Conservation (phyloP, 345 rosid genomes). For the Citrus glauca region DNA sequence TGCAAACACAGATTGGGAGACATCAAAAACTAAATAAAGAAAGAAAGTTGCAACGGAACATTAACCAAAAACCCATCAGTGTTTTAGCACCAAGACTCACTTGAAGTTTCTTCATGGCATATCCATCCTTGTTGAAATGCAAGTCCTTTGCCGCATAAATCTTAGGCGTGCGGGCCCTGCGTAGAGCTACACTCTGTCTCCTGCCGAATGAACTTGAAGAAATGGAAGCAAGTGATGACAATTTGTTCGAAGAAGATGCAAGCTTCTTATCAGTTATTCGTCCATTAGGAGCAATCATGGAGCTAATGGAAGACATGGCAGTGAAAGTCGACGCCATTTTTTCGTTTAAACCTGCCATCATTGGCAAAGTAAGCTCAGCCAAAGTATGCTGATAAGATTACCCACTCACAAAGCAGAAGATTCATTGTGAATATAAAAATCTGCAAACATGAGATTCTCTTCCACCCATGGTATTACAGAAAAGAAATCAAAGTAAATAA, state of each 20-base stretch:
- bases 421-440: background rate
- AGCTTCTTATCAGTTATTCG: conserved; percentile 53
- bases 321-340: conserved; percentile 78
- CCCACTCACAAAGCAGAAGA: background rate
- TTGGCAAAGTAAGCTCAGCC: background rate
- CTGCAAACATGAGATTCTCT: background rate
- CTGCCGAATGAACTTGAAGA: conserved; percentile 55
- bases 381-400: background rate
- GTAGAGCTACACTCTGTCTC: conserved; percentile 44
- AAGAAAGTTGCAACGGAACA: background rate
- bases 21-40: background rate
- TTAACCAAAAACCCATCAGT: background rate
- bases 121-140: conserved; percentile 93
- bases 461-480: background rate
- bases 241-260: conserved; percentile 43
- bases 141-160: conserved; percentile 86
- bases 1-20: conserved; percentile 6
- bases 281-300: conserved; percentile 60
- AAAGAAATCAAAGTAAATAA: background rate
- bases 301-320: conserved; percentile 66
- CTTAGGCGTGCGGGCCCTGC: conserved; percentile 46
- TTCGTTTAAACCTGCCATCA: conserved; percentile 18
- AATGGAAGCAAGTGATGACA: conserved; percentile 68
- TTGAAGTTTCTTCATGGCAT: conserved; percentile 83
- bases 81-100: conserved; percentile 37